These are phyloP conservation scores for Heimioporus sp. DNA, from an alignment of 768 basidiomycete genomes.

Conservation along the genomic window DNA sequence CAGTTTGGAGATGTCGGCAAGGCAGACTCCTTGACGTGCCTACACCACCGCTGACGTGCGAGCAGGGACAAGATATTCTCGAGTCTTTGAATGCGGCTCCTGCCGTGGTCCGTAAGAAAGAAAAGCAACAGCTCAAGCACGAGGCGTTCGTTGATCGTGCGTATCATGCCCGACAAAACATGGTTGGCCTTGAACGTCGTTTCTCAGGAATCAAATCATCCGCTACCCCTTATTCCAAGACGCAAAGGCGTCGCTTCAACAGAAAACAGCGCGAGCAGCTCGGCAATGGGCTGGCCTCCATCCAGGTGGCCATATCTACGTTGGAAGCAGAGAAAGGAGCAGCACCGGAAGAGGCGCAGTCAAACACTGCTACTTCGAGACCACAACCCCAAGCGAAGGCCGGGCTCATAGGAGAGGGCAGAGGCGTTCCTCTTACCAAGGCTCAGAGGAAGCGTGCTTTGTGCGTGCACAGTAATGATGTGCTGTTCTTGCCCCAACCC, in stretches of 20 bases:
- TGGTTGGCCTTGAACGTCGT: background rate
- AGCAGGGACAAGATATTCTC: constrained; percentile 46
- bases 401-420: constrained; percentile 69
- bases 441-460: constrained; percentile 65
- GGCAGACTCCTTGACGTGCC: constrained; percentile 3
- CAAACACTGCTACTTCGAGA: constrained; percentile 16
- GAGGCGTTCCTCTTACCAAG: constrained; percentile 52
- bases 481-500: background rate
- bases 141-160: constrained; percentile 68
- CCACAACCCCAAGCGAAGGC: constrained; percentile 25
- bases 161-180: constrained; percentile 7
- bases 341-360: constrained; percentile 13
- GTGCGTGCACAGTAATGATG: constrained; percentile 42
- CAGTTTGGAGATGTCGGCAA: constrained; percentile 40
- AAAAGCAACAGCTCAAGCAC: constrained; percentile 62
- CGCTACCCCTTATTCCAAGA: constrained; percentile 63
- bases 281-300: constrained; percentile 47
- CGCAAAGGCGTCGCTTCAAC: constrained; percentile 67
- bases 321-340: constrained; percentile 40
- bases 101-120: constrained; percentile 53
- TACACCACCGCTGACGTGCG: background rate
- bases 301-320: constrained; percentile 53
- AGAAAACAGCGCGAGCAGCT: constrained; percentile 64
- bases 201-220: constrained; percentile 47
- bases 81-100: constrained; percentile 31